Base-by-base conservation (phyloP, 768 basidiomycete species). In the Pulveroboletus sp. region DNA sequence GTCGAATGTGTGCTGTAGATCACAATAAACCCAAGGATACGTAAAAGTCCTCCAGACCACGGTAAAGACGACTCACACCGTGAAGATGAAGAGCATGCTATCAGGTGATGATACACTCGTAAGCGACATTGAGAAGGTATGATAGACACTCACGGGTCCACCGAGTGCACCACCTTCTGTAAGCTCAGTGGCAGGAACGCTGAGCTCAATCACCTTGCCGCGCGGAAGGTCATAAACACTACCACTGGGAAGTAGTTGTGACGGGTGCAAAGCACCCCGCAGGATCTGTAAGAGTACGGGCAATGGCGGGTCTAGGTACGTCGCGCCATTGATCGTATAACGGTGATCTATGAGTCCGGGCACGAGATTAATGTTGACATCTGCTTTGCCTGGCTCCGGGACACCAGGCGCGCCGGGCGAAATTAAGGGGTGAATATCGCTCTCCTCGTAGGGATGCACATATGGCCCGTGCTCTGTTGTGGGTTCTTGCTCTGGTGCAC, bases 1-100 rank as follows among this genome's bases (percentile, higher is more conserved):
- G 40, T 60, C 59, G 51, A 77, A 76, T 1, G 55, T 45, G 47
- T 78, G 75, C 73, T 77, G 37, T 43, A 24, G 10, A 26, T 37
- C 8, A 26, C 33, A 5, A 17, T 40, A 17, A 31, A 17, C 6
- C 13, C 31, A 13, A 26, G 17, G 17, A 10, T 4, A 32, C 3
- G 6, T 24, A 18, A 27, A 28, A 7, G 32, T 14, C 1, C 33
- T 18, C 10, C 13, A 43, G n/a, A 8, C 3, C 13, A 14, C 14
- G 13, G 15, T 33, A 5, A 36, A 33, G 28, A 10, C 18, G 9
- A 45, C 61, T 37, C 26, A 62, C 61, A 1, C 61, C 53, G 15
- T 60, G 61, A 17, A 63, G 55, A 41, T 63, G 61, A 40, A 62
- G 44, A 11, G 61, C 26, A 42, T 63, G 61, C 61, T 61, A 24